Percentiles rank a stretch among this genome's conserved stretches.
Conservation (phyloP, 192 early-diverging fungal species). For the Backusella mclennaniae region DNA sequence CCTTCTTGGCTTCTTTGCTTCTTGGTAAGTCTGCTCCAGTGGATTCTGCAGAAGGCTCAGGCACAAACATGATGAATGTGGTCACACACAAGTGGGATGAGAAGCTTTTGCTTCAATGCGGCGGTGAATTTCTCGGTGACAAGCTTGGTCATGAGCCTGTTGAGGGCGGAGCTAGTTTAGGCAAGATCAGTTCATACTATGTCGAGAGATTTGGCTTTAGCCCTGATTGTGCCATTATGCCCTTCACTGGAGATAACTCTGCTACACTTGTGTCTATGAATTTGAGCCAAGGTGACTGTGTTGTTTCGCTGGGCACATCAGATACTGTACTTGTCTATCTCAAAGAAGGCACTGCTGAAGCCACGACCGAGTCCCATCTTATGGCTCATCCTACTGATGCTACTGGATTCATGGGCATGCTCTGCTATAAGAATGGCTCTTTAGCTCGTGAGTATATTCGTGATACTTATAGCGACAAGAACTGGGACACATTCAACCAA, state of each 20-base stretch:
- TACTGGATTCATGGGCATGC: constrained; percentile 66
- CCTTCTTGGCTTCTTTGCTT: constrained; percentile 67
- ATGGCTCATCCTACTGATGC: constrained; percentile 60
- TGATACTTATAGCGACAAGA: constrained; percentile 45
- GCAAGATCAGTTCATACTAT: constrained; percentile 61
- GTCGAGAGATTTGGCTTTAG: constrained; percentile 61
- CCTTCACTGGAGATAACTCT: constrained; percentile 84
- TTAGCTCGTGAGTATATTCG: constrained; percentile 72
- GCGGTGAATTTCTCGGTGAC: constrained; percentile 28
- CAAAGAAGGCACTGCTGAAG: constrained; percentile 23
- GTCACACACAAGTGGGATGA: constrained; percentile 53
- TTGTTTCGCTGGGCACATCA: constrained; percentile 79
- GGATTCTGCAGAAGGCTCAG: constrained; percentile 74
- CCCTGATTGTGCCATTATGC: constrained; percentile 53
- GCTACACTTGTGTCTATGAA: constrained; percentile 61
- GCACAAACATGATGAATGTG: constrained; percentile 81
- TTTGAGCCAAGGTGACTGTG: constrained; percentile 50
- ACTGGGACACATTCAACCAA: constrained; percentile 62
- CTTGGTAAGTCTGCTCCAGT: constrained; percentile 55
- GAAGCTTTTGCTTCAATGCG: constrained; percentile 40
- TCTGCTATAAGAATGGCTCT: constrained; percentile 88
- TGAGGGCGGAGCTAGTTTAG: constrained; percentile 42
- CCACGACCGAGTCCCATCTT: constrained; percentile 34
- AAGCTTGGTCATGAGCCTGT: constrained; percentile 49
- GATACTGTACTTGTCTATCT: constrained; percentile 73